These are phyloP conservation scores for Nepenthes mirabilis DNA, from an alignment of 148 eudicot species.

Conservation along the genomic window DNA sequence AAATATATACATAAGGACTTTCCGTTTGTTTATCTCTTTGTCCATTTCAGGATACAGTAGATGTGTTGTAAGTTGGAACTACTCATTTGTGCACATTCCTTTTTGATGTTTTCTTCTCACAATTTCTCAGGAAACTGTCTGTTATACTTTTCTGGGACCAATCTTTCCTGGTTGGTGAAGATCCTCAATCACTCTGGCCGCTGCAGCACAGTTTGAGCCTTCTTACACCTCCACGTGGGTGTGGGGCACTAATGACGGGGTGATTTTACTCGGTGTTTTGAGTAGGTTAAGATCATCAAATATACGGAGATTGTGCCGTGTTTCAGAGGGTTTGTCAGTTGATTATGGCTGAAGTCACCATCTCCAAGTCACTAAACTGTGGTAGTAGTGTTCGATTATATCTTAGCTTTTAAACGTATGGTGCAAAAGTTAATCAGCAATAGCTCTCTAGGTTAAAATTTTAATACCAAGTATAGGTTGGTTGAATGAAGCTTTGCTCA, in stretches of 20 bases:
- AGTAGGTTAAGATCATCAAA: slow-evolving; percentile 85
- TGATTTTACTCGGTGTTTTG: slow-evolving; percentile 45
- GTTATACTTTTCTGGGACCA: slow-evolving; percentile 11
- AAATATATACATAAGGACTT: no score
- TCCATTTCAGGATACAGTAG: no score
- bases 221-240: slow-evolving; percentile 86
- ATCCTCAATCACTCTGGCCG: slow-evolving; percentile 91
- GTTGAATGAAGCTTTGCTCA: slow-evolving; percentile 17
- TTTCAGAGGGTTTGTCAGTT: slow-evolving; percentile 62
- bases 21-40: no score
- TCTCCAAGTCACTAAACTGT: slow-evolving; percentile 7
- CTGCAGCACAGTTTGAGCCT: slow-evolving; percentile 44
- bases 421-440: slow-evolving; percentile 2
- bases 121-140: slow-evolving; percentile 26
- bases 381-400: slow-evolving; percentile 14
- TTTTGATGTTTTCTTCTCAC: background rate
- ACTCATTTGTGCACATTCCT: no score
- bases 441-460: background rate
- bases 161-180: slow-evolving; percentile 21
- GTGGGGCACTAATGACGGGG: slow-evolving; percentile 64
- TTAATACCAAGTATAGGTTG: slow-evolving; percentile 14
- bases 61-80: no score
- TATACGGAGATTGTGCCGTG: slow-evolving; percentile 87
- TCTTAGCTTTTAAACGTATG: slow-evolving; percentile 8
- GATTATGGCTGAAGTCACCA: slow-evolving; percentile 76